A percentile compares a stretch with the other conserved stretches of the same genome.
These are phyloP conservation scores for Salix caprea DNA, from an alignment of 345 rosid genomes.

Conservation along the genomic window DNA sequence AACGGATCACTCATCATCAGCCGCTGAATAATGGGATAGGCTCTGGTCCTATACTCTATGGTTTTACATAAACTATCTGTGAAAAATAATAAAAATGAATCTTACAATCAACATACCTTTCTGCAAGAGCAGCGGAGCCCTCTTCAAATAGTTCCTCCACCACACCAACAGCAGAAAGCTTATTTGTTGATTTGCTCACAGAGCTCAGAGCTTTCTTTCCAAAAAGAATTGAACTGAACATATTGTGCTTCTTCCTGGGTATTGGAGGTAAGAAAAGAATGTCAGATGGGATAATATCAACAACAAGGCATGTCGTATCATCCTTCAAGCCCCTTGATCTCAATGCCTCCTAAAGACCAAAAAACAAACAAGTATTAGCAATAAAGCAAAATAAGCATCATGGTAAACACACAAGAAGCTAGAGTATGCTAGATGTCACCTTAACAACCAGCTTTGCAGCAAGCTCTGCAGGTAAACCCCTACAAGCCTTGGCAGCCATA, in stretches of 20 bases:
- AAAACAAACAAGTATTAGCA: slow-evolving; percentile 11
- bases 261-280: slow-evolving; percentile 57
- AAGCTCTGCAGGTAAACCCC: slow-evolving; percentile 93
- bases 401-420: neutral
- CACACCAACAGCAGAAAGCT: slow-evolving; percentile 88
- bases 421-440: slow-evolving; percentile 37
- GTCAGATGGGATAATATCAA: slow-evolving; percentile 89
- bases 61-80: neutral
- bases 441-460: slow-evolving; percentile 97
- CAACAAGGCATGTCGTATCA: slow-evolving; percentile 98
- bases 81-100: neutral
- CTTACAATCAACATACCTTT: slow-evolving; percentile 48
- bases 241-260: slow-evolving; percentile 67
- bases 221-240: slow-evolving; percentile 56
- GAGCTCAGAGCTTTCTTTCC: slow-evolving; percentile 51
- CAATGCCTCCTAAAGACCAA: slow-evolving; percentile 68
- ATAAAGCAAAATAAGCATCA: neutral
- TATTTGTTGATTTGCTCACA: slow-evolving; percentile 53
- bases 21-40: neutral
- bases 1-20: neutral
- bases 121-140: slow-evolving; percentile 95
- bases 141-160: slow-evolving; percentile 99
- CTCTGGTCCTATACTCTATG: neutral
- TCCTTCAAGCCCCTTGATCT: slow-evolving; percentile 97
- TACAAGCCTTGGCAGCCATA: slow-evolving; percentile 88